These are phyloP conservation scores for Acanthamoeba castellanii DNA, from an alignment of 208 protist species.

Conservation along the genomic window DNA sequence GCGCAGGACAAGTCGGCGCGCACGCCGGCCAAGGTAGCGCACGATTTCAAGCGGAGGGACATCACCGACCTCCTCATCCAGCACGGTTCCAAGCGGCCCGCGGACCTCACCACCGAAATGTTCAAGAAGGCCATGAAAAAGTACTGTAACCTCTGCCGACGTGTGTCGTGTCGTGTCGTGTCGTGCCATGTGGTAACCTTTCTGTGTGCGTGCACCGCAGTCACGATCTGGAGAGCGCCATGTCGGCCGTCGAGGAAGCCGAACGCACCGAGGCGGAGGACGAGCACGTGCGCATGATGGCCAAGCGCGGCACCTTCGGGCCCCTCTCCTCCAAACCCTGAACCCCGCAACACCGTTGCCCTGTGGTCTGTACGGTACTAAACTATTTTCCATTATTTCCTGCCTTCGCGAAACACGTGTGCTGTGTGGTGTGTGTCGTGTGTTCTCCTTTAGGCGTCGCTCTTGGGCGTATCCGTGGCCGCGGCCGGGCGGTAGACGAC, in stretches of 20 bases:
- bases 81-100: background rate
- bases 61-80: background rate
- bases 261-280: background rate
- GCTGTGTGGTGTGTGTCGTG: too few relatives aligned
- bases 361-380: too few relatives aligned
- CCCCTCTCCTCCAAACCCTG: background rate
- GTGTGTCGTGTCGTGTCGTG: too few relatives aligned
- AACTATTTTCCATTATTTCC: too few relatives aligned
- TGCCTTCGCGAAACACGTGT: too few relatives aligned
- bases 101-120: background rate
- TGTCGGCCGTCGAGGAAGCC: background rate
- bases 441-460: too few relatives aligned
- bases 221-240: background rate
- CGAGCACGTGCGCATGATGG: background rate
- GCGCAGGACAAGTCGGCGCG: conserved; percentile 60
- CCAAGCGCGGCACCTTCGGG: conserved; percentile 21
- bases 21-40: conserved; percentile 42
- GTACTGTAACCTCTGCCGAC: background rate
- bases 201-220: background rate
- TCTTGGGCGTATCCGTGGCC: too few relatives aligned
- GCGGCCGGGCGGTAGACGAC: conserved; percentile 30
- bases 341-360: too few relatives aligned
- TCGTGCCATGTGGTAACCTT: too few relatives aligned
- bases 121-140: background rate
- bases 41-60: conserved; percentile 41